phyloP scores from a whole-genome alignment of 345 rosid species.

The Excoecaria agallocha region DNA sequence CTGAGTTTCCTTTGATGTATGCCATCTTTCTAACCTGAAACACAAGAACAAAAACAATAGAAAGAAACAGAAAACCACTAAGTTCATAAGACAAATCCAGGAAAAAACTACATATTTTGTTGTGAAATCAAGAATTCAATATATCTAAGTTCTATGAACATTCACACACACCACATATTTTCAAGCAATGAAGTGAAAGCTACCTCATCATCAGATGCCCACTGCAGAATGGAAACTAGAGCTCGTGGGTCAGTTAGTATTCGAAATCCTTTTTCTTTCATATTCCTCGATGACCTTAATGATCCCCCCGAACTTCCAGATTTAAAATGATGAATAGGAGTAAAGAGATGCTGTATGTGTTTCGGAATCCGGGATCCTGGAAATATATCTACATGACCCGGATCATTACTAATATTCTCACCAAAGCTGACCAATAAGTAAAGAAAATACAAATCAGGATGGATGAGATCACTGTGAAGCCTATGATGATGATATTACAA shows the following conservation, averaged over 20 bases:
- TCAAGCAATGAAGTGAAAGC: conserved; percentile 15
- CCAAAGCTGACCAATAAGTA: conserved; percentile 52
- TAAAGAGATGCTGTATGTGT: conserved; percentile 57
- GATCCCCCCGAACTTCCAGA: conserved; percentile 37
- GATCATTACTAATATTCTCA: conserved; percentile 67
- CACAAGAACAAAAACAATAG: background rate
- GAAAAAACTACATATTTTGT: background rate
- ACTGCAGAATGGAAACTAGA: conserved; percentile 66
- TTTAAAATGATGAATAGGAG: conserved; percentile 46
- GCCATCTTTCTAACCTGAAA: conserved; percentile 76
- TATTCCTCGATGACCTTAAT: conserved; percentile 29
- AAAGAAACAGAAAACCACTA: conserved; percentile 12
- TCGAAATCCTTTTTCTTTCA: conserved; percentile 61
- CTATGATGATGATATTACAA: background rate
- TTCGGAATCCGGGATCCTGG: conserved; percentile 73
- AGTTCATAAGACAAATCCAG: conserved; percentile 7
- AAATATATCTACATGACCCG: conserved; percentile 82
- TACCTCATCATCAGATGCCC: conserved; percentile 83
- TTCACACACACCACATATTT: background rate
- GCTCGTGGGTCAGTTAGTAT: conserved; percentile 60
- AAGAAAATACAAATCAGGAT: conserved; percentile 18
- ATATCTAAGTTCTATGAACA: background rate
- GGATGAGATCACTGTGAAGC: conserved; percentile 8
- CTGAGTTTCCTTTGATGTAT: conserved; percentile 72
- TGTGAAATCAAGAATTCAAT: conserved; percentile 5